Evolutionary conservation across 176 grass and related monocot genomes (phyloP).

Genomic region (Urochloa ruziziensis): DNA sequence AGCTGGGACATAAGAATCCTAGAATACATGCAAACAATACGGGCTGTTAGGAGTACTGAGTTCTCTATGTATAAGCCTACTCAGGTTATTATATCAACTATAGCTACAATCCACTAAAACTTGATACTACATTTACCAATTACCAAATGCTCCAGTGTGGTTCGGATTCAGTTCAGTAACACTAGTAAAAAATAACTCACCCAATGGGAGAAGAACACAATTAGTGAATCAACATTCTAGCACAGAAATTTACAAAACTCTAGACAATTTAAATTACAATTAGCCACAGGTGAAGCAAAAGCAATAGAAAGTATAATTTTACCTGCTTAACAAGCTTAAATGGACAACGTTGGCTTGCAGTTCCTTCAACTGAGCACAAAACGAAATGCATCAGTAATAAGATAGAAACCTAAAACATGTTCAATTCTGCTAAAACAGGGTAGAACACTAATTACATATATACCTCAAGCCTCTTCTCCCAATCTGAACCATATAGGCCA

Average conservation of each 20-base stretch:
- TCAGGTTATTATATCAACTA: background rate
- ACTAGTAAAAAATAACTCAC: background rate
- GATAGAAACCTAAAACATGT: background rate
- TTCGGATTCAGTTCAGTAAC: background rate
- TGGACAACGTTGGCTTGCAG: conserved; percentile 85
- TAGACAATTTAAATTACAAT: background rate
- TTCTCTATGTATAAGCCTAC: background rate
- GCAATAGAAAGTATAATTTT: background rate
- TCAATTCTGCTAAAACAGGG: conserved; percentile 10
- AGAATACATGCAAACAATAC: background rate
- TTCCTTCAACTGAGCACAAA: conserved; percentile 74
- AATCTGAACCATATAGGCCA: conserved; percentile 85
- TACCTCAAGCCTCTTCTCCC: conserved; percentile 97
- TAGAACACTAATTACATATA: background rate
- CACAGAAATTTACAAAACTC: background rate
- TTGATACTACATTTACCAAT: background rate
- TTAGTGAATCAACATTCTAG: background rate
- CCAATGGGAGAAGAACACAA: background rate
- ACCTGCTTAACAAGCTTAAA: conserved; percentile 85
- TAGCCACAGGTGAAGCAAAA: background rate
- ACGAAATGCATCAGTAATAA: background rate
- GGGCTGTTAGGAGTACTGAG: background rate
- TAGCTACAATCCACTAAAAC: background rate
- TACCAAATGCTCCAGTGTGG: background rate
- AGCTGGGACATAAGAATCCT: background rate